Base-by-base conservation (phyloP, 495 filamentous ascomycete genomes). In the Xylaria bambusicola region DNA sequence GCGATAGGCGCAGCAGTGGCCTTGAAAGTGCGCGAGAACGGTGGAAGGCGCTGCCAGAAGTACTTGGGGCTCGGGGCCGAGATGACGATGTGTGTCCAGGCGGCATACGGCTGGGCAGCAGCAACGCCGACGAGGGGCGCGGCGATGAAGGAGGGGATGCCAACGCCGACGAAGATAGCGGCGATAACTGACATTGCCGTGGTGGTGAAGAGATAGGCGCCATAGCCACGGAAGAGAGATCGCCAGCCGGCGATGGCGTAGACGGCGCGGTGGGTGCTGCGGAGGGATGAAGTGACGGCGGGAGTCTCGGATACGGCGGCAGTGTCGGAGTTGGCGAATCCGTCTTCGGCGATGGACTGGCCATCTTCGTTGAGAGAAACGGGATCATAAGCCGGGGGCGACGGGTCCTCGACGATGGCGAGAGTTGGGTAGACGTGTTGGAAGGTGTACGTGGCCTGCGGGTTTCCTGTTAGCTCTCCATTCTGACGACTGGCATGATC, bases 371-470 rank as follows among this genome's bases (percentile, higher is more conserved):
- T 69, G 18, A 73, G 48, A 18, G 70, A 58, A 18, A 79, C 60
- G 50, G 77, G 66, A 40, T 79, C 75, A 58, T 81, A 81, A 27
- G 68, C 71, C 15, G 78, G 75, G 48, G 78, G 76, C 52, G 71
- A 74, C n/a, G 77, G 77, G 62, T 81, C 77, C 54, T 81, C 78
- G 61, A 81, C 67, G 51, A 79, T 78, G 45, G 77, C 73, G 23
- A 81, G 73, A 12, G 73, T 76, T 13, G 76, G 73, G 53, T 72
- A 75, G 46, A 81, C 29, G 50, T 62, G 44, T 24, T 65, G 61
- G 31, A 80, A 64, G 17, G 74, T 75, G 63, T 81, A 81, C 40
- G 60, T 55, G 51, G 74, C 48, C 75, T 80, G 33, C 46, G 36
- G n/a, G n/a, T n/a, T n/a, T n/a, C n/a, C n/a, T n/a, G n/a, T n/a